Evolutionary conservation across 2,329 filamentous ascomycete genomes (phyloP).

Genomic region (Pseudopithomyces maydicus): DNA sequence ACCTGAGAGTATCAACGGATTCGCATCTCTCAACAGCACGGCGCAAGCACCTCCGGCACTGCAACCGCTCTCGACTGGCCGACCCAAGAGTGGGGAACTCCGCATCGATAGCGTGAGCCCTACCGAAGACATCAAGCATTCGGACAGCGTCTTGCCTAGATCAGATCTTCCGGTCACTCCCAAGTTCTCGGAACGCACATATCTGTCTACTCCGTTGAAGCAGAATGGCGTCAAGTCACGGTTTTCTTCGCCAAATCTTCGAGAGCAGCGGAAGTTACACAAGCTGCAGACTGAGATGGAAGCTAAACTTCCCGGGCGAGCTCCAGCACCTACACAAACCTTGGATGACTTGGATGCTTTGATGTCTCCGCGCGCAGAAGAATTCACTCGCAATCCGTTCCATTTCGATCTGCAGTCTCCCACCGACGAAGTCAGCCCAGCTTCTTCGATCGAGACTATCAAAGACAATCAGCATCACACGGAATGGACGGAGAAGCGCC

Average conservation of each 20-base stretch:
- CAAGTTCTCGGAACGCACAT: conserved; percentile 19
- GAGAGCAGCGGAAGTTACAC: conserved; percentile 43
- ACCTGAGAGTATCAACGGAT: conserved; percentile 38
- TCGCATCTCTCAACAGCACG: conserved; percentile 42
- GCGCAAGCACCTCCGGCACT: conserved; percentile 33
- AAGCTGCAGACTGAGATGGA: conserved; percentile 48
- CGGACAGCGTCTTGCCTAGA: conserved; percentile 13
- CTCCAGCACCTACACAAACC: conserved; percentile 30
- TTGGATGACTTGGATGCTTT: conserved; percentile 57
- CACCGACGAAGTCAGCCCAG: conserved; percentile 33
- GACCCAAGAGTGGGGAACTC: conserved; percentile 14
- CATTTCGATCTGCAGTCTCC: conserved; percentile 38
- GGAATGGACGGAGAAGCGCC: conserved; percentile 31
- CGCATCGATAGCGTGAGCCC: conserved; percentile 34
- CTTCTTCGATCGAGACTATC: conserved; percentile 39
- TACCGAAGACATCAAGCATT: conserved; percentile 15
- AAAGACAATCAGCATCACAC: conserved; percentile 34
- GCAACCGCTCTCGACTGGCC: conserved; percentile 14
- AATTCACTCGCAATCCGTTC: conserved; percentile 66
- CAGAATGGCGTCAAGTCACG: conserved; percentile 35
- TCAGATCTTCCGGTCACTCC: conserved; percentile 18
- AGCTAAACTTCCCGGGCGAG: conserved; percentile 37
- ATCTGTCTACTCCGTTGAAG: conserved; percentile 38
- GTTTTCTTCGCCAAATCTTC: conserved; percentile 47
- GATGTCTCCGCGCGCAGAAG: conserved; percentile 73